These are phyloP conservation scores for Termitomyces sp. DNA, from an alignment of 768 basidiomycete genomes.

Conservation along the genomic window DNA sequence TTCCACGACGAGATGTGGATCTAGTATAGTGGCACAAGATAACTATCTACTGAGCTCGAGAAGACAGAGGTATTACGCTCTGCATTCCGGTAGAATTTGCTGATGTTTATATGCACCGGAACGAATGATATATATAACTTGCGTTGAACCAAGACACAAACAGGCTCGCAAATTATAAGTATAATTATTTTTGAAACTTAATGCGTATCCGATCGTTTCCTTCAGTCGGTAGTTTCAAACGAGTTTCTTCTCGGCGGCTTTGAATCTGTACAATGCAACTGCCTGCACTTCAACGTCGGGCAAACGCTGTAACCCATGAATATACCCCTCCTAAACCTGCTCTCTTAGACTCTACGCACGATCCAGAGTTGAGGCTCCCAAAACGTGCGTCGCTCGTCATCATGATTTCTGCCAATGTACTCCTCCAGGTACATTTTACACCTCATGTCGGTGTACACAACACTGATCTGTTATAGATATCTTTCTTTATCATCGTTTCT, in stretches of 20 bases:
- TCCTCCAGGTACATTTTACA: slow-evolving; percentile 14
- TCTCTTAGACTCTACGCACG: not conserved
- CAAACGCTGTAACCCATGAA: not conserved
- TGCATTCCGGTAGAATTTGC: no score
- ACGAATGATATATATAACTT: no score
- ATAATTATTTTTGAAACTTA: no score
- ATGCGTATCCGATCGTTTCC: not conserved
- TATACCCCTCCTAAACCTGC: not conserved
- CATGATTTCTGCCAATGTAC: slow-evolving; percentile 34
- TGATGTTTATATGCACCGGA: no score
- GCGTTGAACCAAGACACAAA: no score
- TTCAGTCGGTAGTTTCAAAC: no score
- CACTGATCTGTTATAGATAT: slow-evolving; percentile 32
- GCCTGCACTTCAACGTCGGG: not conserved
- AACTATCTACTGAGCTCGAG: no score
- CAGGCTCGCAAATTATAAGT: no score
- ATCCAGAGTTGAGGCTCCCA: slow-evolving; percentile 43
- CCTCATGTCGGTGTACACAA: not conserved
- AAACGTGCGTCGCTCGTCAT: slow-evolving; percentile 38
- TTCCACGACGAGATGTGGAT: no score
- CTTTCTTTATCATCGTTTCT: slow-evolving; percentile 67
- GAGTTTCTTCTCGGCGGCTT: not conserved
- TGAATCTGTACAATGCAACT: not conserved
- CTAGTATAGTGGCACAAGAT: no score
- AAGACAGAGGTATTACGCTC: not conserved